A percentile compares a stretch with the other conserved stretches of the same genome.
Conservation (phyloP, 108 stramenopile species). For the Nitzschia sp. region DNA sequence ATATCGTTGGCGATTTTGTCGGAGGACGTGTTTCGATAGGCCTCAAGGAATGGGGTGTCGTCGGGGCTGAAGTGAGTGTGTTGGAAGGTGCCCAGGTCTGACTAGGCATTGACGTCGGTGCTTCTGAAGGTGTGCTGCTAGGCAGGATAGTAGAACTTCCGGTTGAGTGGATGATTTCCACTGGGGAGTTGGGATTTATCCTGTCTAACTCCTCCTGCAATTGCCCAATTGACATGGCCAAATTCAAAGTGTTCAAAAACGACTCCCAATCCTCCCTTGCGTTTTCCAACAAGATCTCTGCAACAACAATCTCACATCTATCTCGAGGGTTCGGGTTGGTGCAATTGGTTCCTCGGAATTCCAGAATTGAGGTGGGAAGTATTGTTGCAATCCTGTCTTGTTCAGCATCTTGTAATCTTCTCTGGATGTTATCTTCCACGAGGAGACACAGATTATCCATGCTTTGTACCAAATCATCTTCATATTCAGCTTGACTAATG, state of each 20-base stretch:
- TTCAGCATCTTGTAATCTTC: too few species aligned
- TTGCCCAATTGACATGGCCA: constrained; percentile 25
- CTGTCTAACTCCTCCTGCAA: constrained; percentile 24
- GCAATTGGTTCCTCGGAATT: background rate
- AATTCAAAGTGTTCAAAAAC: constrained; percentile 19
- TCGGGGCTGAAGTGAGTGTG: background rate
- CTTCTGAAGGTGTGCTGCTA: background rate
- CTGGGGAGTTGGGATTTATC: constrained; percentile 27
- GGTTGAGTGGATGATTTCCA: constrained; percentile 9
- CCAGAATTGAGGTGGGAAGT: constrained; percentile 20
- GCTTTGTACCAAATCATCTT: constrained; percentile 22
- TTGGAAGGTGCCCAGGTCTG: background rate
- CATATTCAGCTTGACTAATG: constrained; percentile 19
- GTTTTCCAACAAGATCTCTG: constrained; percentile 26
- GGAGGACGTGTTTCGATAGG: too few species aligned
- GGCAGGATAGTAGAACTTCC: too few species aligned
- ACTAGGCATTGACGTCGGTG: background rate
- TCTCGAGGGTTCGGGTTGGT: constrained; percentile 1
- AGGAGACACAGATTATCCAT: constrained; percentile 28
- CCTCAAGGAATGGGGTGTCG: background rate
- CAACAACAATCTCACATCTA: constrained; percentile 24
- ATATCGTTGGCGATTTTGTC: background rate
- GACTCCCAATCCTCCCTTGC: constrained; percentile 12
- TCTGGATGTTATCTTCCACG: constrained; percentile 8
- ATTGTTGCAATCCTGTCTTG: background rate